Evolutionary conservation across 2,329 filamentous ascomycete species (phyloP), one percentile per base, ranked within the genome.

Genomic region (Neofusicoccum cordaticola): DNA sequence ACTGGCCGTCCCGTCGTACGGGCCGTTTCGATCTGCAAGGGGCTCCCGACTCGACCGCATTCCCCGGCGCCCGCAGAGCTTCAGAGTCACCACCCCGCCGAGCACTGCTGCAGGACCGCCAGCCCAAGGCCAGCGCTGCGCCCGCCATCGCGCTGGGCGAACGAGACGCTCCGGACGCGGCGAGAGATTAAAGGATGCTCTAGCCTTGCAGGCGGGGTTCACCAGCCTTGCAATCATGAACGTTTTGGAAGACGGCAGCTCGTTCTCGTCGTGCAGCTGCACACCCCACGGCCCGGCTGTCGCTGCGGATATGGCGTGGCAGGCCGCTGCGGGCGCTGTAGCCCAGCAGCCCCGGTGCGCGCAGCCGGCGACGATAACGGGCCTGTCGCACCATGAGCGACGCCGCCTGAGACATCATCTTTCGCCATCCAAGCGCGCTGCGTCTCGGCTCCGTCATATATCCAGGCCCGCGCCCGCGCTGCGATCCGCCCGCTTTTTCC

Each of bases 241-340:
- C 37, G 19, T 57, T 57, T 44, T 27, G 52, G 52, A 44, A 22
- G 50, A 52, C 50, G 27, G 50, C 56, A 47, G 56, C 58, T 62
- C 42, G 62, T 58, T 57, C 62, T 64, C 62, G 62, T 64, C 62
- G 17, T 64, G 62, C 62, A 64, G 62, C 56, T 48, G 56, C 39
- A n/a, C 35, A 8, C 15, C 27, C n/a, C 34, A 19, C 27, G 34
- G 50, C 52, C 52, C 52, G 52, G 34, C 19, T 17, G 31, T 17
- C 13, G 48, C 17, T 31, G 27, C 27, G 27, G 37, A 39, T 39
- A 56, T 56, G 51, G 51, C 51, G 12, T 56, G 51, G 35, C 50
- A 53, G 22, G n/a, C 27, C 27, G 27, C 27, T 31, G 27, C 27
- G 27, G 27, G 12, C 22, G 57, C 45, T 41, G 58, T 35, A 31